Percentiles rank a stretch among this genome's conserved stretches.
Conservation (phyloP, 2,329 filamentous ascomycete genomes). For the Aspergillus fructus region DNA sequence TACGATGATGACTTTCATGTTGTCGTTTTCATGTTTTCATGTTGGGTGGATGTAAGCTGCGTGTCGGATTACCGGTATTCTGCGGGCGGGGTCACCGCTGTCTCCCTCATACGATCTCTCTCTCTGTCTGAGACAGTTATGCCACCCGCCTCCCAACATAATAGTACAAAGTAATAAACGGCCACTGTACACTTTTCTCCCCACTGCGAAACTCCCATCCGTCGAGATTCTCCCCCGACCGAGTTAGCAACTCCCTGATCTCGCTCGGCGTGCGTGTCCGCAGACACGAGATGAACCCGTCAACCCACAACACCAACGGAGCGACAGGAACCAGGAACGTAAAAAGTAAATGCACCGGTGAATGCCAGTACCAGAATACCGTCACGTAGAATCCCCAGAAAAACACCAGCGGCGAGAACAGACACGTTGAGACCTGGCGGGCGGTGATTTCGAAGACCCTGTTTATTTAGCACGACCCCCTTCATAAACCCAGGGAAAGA, state of each 20-base stretch:
- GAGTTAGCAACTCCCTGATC: slow-evolving; percentile 58
- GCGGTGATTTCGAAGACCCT: slow-evolving; percentile 19
- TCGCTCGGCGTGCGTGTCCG: slow-evolving; percentile 67
- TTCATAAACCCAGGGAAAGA: background rate
- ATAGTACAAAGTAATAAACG: slow-evolving; percentile 21
- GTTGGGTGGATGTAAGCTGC: background rate
- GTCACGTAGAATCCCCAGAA: slow-evolving; percentile 30
- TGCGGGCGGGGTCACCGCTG: too few relatives aligned
- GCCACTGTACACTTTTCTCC: slow-evolving; percentile 18
- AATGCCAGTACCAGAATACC: slow-evolving; percentile 41
- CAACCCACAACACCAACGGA: slow-evolving; percentile 66
- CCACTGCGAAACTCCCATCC: slow-evolving; percentile 24
- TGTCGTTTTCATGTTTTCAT: background rate
- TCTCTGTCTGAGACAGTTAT: background rate
- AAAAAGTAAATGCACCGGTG: slow-evolving; percentile 60
- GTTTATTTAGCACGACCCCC: background rate
- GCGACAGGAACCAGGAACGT: slow-evolving; percentile 66
- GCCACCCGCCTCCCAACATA: slow-evolving; percentile 14
- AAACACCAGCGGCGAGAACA: slow-evolving; percentile 23
- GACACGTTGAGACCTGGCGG: slow-evolving; percentile 2
- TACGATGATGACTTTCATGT: slow-evolving; percentile 19
- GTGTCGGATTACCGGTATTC: too few relatives aligned
- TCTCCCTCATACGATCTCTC: background rate
- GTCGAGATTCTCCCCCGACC: slow-evolving; percentile 9
- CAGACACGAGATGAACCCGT: slow-evolving; percentile 67